Conservation (phyloP, 2,329 filamentous ascomycete genomes). For the Juglanconis juglandina region DNA sequence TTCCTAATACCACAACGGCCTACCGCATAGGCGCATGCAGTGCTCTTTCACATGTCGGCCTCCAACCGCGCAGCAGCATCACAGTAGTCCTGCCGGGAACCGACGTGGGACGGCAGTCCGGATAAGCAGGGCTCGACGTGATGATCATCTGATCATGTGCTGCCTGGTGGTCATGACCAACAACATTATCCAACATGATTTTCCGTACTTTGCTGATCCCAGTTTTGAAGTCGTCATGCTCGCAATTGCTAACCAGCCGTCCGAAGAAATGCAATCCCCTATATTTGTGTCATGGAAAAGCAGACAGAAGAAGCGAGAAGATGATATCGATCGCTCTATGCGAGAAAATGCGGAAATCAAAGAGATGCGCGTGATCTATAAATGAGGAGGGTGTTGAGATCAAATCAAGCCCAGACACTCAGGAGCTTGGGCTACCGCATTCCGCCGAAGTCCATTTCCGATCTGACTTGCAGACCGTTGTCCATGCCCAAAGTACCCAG, state of each 20-base stretch:
- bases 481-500: constrained; percentile 34
- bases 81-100: no score
- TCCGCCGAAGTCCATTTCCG: constrained; percentile 39
- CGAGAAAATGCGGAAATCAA: neutral
- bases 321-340: neutral
- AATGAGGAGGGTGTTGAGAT: neutral
- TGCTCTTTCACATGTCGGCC: no score
- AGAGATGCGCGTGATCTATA: neutral
- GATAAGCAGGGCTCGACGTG: no score
- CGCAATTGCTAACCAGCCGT: neutral
- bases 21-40: no score
- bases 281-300: neutral
- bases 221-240: neutral
- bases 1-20: no score
- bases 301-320: neutral
- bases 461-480: constrained; percentile 25
- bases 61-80: no score
- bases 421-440: constrained; percentile 27
- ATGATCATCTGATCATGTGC: no score
- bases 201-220: neutral
- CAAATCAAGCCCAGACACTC: neutral
- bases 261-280: neutral
- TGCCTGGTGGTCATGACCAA: no score
- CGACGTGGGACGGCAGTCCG: no score
- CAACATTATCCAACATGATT: no score